Conservation (phyloP, 352 stramenopile genomes). For the Ophiocytium majus region DNA sequence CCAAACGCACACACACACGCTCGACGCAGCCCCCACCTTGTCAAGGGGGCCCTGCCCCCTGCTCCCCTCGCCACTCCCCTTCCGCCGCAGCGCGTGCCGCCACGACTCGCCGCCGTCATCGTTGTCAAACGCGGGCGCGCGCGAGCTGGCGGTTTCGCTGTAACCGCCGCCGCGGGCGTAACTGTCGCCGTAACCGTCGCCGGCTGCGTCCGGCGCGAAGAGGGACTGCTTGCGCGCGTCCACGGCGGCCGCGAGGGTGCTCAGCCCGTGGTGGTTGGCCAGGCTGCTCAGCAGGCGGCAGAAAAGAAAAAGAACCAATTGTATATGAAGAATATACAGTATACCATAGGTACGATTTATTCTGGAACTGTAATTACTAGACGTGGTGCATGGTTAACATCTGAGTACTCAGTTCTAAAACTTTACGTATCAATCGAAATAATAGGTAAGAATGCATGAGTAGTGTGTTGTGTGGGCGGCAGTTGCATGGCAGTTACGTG, state of each 20-base stretch:
- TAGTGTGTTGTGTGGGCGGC: too few species aligned
- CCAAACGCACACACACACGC: too few species aligned
- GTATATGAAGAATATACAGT: too few species aligned
- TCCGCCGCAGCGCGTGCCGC: not conserved
- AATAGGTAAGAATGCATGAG: too few species aligned
- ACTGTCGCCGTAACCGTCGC: not conserved
- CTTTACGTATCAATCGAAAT: too few species aligned
- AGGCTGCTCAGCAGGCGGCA: slow-evolving; percentile 29
- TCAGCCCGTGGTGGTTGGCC: slow-evolving; percentile 46
- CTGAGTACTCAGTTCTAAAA: too few species aligned
- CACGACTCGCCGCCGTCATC: not conserved
- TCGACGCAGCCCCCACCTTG: too few species aligned
- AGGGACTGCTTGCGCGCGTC: slow-evolving; percentile 30
- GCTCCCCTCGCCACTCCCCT: not conserved
- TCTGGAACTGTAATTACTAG: too few species aligned
- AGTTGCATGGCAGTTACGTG: too few species aligned
- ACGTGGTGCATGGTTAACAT: too few species aligned
- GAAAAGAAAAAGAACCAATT: too few species aligned
- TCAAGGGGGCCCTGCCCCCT: not conserved
- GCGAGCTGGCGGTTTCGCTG: not conserved
- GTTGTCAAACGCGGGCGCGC: not conserved
- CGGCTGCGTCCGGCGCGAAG: not conserved
- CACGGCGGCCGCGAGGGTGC: slow-evolving; percentile 30
- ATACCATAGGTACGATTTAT: too few species aligned
- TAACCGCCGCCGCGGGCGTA: not conserved